A percentile compares a stretch with the other conserved stretches of the same genome.
Conservation (phyloP, 768 basidiomycete species). For the Russula foetens region DNA sequence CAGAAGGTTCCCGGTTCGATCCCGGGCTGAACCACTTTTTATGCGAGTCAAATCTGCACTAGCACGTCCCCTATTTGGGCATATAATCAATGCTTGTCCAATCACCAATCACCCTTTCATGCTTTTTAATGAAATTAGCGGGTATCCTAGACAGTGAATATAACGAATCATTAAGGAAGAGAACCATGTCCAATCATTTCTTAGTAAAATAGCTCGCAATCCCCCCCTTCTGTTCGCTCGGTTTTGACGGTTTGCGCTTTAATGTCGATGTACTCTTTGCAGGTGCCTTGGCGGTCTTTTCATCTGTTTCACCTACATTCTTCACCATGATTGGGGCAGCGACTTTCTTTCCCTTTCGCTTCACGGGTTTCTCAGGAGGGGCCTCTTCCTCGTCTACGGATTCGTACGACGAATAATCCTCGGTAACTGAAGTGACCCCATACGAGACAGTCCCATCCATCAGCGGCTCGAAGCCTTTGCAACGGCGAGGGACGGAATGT, state of each 20-base stretch:
- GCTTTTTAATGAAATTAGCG: not conserved
- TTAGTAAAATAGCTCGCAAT: slow-evolving; percentile 14
- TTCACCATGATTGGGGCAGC: slow-evolving; percentile 5
- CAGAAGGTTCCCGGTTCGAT: slow-evolving; percentile 43
- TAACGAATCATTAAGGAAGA: too few relatives aligned
- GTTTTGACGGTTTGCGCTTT: slow-evolving; percentile 12
- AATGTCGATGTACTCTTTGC: not conserved
- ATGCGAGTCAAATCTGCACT: too few relatives aligned
- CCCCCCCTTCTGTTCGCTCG: slow-evolving; percentile 5
- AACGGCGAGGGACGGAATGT: not conserved
- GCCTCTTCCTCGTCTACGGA: slow-evolving; percentile 58
- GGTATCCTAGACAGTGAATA: not conserved
- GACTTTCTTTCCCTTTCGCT: slow-evolving; percentile 15
- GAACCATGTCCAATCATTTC: not conserved
- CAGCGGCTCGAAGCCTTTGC: not conserved
- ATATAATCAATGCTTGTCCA: too few relatives aligned
- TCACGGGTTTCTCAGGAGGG: slow-evolving; percentile 20
- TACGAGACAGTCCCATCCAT: not conserved
- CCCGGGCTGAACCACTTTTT: slow-evolving; percentile 35
- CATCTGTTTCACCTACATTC: not conserved
- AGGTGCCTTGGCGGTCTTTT: not conserved
- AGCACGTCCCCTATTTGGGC: too few relatives aligned
- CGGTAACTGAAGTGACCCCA: slow-evolving; percentile 40
- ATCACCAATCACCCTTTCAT: too few relatives aligned
- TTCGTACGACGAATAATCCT: slow-evolving; percentile 78